Conservation (phyloP, 495 filamentous ascomycete species). For the Aspergillus steynii region DNA sequence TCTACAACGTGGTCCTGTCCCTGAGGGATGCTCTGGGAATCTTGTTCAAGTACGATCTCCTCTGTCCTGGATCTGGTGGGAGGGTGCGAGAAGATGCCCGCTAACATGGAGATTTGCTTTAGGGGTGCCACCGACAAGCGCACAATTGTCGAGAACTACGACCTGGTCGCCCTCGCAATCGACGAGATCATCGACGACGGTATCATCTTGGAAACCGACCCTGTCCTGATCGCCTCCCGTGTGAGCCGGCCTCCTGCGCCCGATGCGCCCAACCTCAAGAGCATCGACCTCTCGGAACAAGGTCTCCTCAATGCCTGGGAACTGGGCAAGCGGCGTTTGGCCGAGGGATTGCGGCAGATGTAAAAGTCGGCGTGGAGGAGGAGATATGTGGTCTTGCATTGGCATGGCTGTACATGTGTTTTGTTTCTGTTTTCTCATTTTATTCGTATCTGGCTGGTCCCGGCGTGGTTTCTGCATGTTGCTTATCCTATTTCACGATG, state of each 20-base stretch:
- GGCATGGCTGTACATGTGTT: constrained; percentile 31
- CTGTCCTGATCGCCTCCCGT: constrained; percentile 83
- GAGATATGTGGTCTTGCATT: constrained; percentile 12
- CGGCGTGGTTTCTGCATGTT: constrained; percentile 38
- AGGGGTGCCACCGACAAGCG: constrained; percentile 95
- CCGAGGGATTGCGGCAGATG: constrained; percentile 85
- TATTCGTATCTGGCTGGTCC: constrained; percentile 43
- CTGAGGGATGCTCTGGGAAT: constrained; percentile 87
- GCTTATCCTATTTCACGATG: constrained; percentile 13
- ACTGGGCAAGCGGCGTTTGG: constrained; percentile 88
- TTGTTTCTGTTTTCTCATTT: constrained; percentile 5
- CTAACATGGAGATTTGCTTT: constrained; percentile 15
- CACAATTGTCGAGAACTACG: constrained; percentile 97
- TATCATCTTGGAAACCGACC: constrained; percentile 95
- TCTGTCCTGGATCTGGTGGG: neutral
- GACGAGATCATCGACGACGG: constrained; percentile 97
- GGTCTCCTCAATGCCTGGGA: constrained; percentile 94
- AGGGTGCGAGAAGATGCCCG: neutral
- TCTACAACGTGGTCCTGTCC: constrained; percentile 90
- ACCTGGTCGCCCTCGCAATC: constrained; percentile 84
- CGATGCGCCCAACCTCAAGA: constrained; percentile 83
- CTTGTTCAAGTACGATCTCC: constrained; percentile 77
- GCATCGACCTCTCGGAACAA: constrained; percentile 93
- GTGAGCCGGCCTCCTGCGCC: constrained; percentile 91
- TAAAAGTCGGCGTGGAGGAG: constrained; percentile 23